Evolutionary conservation across 139 green algal species (phyloP), one percentile per base, ranked within the genome.

Genomic region (Pseudopediastrum boryanum): DNA sequence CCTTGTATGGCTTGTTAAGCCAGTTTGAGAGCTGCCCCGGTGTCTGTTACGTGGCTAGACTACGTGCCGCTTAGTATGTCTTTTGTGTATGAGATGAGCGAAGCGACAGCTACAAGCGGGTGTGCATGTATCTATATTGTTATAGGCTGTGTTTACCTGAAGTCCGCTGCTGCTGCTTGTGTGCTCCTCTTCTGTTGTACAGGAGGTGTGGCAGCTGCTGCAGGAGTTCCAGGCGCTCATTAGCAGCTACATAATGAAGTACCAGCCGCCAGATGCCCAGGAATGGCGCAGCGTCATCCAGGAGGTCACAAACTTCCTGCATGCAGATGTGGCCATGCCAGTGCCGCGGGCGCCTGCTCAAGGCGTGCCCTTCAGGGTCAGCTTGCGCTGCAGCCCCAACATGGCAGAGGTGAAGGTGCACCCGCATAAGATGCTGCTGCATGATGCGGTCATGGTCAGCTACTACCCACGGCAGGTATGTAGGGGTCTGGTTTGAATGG

Each of bases 171-270:
- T 46, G n/a, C 19, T 54, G 23, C 67, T 7, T 38, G 33, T 21
- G 16, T 59, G 64, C 38, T 31, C 12, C 41, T 72, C n/a, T n/a
- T n/a, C n/a, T n/a, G n/a, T n/a, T n/a, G n/a, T n/a, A 52, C 85
- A 89, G 79, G 84, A 88, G 75, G 87, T 88, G 13, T 82, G 82
- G 64, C 82, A 87, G 42, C 79, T 92, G 71, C 68, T 93, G 66
- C 80, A 88, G 79, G 87, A 93, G 84, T 87, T 94, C 48, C 75
- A 90, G 62, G 81, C 84, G 48, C 77, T 91, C 9, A 79, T 91
- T 12, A 77, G 68, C 12, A 81, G 74, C 64, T 91, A 77, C 64
- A 59, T 62, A 7, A 74, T 83, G 69, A 79, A 81, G 74, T 83
- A 75, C 61, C 41, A 62, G 13, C 63, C 74, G 3, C 63, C 79